These are phyloP conservation scores for Azolla pinnata DNA, from an alignment of 75 land plant genomes.

Conservation along the genomic window DNA sequence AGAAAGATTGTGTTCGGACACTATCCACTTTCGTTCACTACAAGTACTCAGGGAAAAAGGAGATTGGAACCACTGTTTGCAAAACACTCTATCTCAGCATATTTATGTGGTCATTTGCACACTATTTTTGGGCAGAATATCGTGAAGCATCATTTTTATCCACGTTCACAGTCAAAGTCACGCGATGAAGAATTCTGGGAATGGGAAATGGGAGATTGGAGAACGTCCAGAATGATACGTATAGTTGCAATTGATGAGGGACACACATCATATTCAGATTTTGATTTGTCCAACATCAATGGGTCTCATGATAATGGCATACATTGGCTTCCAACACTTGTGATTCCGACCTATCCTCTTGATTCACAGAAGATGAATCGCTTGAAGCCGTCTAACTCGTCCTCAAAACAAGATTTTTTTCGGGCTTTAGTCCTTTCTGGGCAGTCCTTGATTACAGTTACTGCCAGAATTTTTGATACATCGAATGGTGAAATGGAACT, in stretches of 20 bases:
- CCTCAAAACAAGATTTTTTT: constrained; percentile 25
- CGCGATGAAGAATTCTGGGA: constrained; percentile 71
- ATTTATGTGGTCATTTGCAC: constrained; percentile 92
- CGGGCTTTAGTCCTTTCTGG: constrained; percentile 72
- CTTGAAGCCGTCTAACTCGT: constrained; percentile 22
- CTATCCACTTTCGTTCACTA: constrained; percentile 89
- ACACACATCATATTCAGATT: constrained; percentile 63
- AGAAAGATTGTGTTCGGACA: constrained; percentile 89
- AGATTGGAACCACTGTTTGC: constrained; percentile 56
- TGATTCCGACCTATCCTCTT: constrained; percentile 85
- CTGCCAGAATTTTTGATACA: constrained; percentile 54
- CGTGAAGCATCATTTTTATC: constrained; percentile 56
- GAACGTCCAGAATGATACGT: constrained; percentile 61
- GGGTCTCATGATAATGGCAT: not conserved
- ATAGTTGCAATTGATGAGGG: constrained; percentile 81
- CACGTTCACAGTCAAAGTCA: not conserved
- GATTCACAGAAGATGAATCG: constrained; percentile 70
- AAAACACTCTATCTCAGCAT: constrained; percentile 60
- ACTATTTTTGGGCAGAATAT: constrained; percentile 74
- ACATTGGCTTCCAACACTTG: constrained; percentile 36
- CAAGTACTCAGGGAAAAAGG: constrained; percentile 48
- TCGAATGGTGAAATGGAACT: constrained; percentile 26
- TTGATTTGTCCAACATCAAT: constrained; percentile 16
- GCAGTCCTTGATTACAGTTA: constrained; percentile 37
- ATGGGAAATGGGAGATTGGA: constrained; percentile 99